Evolutionary conservation across 1,139 yeast species (phyloP).

Genomic region (Taiozyma sp.): DNA sequence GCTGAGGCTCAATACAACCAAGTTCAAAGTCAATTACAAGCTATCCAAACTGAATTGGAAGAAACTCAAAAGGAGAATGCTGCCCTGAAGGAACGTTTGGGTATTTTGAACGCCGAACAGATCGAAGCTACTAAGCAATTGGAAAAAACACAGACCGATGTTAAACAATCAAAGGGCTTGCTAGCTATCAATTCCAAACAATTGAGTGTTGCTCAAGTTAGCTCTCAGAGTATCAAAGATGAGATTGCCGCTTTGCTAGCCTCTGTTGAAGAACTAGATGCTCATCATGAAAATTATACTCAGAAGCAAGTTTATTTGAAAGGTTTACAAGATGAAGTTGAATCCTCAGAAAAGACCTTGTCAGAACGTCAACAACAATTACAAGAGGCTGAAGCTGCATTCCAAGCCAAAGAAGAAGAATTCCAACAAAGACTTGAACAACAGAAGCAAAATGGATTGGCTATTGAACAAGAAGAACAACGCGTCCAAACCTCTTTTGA

Average conservation of each 20-base stretch:
- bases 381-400: constrained; percentile 13
- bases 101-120: constrained; percentile 62
- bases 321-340: constrained; percentile 24
- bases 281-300: constrained; percentile 30
- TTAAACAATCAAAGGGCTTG: constrained; percentile 57
- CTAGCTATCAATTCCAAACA: constrained; percentile 67
- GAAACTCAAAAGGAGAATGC: constrained; percentile 65
- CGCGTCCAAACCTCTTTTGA: constrained; percentile 29
- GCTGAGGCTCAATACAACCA: constrained; percentile 81
- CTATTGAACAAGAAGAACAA: constrained; percentile 31
- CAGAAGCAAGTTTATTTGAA: constrained; percentile 37
- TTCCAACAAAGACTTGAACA: constrained; percentile 29
- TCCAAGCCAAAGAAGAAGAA: constrained; percentile 23
- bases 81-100: constrained; percentile 61
- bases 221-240: constrained; percentile 35
- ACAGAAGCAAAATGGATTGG: constrained; percentile 28
- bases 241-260: constrained; percentile 44
- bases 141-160: constrained; percentile 46
- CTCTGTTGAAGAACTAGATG: constrained; percentile 32
- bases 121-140: constrained; percentile 54
- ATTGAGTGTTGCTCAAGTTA: constrained; percentile 52
- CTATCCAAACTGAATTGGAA: constrained; percentile 55
- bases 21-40: constrained; percentile 62
- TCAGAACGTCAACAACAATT: constrained; percentile 23
- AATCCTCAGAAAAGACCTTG: constrained; percentile 22